Base-by-base conservation (phyloP, 2,329 filamentous ascomycete genomes). In the Macroventuria anomochaeta region DNA sequence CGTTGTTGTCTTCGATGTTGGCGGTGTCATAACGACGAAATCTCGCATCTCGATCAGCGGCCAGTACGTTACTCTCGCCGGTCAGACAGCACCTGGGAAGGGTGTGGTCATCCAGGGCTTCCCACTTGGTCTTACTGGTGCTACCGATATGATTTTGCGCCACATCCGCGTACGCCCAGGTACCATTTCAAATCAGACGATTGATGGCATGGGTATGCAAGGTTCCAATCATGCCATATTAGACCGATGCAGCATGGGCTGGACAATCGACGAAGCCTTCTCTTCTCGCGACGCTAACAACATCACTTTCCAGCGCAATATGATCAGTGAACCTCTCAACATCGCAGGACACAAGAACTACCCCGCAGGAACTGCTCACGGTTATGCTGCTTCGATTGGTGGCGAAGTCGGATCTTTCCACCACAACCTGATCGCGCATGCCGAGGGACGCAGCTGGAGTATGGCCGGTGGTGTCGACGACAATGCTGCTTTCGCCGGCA, bases 371-470 rank as follows among this genome's bases (percentile, higher is more conserved):
- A 73, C 61, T 3, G 61, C 44, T 4, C 60, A 63, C 32, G 60
- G 60, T 7, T 63, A 42, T 25, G 60, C 60, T 15, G 60, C 53
- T 44, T 15, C 70, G 0, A 68, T 74, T 20, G 65, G 72, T 17
- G 72, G 72, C 11, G 66, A 74, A 28, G 64, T 73, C 10, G 71
- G 70, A 7, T 73, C 69, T 0, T 73, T 74, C 39, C 72, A 75
- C 20, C 71, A 74, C 44, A 75, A 75, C 42, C 59, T 75, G 10
- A 64, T 71, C 70, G n/a, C 68, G 70, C 21, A 85, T 73, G 5
- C 76, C 75, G 44, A 74, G 70, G 21, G 69, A 18, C 67, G 75
- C 40, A 61, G 74, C 57, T 68, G 76, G 76, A 62, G 72, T 51
- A 67, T 76, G 68, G 67, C 68, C 50, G 58, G 75, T 33, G 57